Evolutionary conservation across 345 rosid genomes (phyloP).

Genomic region (Pistacia atlantica): DNA sequence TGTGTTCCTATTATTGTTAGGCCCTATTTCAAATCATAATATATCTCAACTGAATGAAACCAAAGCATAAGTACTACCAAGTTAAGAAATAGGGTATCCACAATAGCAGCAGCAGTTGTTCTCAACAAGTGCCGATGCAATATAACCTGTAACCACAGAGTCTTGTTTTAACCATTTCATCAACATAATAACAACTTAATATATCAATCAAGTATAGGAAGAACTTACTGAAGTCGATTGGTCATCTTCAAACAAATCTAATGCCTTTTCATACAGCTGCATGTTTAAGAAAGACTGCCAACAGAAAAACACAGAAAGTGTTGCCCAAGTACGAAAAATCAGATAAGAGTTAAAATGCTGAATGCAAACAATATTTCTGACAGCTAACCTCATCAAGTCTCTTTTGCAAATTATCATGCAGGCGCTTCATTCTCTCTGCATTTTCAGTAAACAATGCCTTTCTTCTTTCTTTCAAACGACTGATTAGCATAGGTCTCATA

Average conservation of each 20-base stretch:
- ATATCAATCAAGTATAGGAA: constrained; percentile 11
- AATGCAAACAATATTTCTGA: constrained; percentile 19
- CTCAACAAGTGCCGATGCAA: constrained; percentile 89
- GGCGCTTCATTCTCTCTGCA: constrained; percentile 69
- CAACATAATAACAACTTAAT: constrained; percentile 19
- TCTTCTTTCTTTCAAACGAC: constrained; percentile 72
- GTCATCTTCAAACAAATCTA: constrained; percentile 90
- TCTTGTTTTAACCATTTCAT: constrained; percentile 23
- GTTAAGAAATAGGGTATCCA: constrained; percentile 66
- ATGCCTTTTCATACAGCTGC: constrained; percentile 91
- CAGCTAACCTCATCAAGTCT: constrained; percentile 85
- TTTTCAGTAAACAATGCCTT: constrained; percentile 85
- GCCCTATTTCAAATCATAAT: constrained; percentile 2
- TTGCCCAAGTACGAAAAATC: not conserved
- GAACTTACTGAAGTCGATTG: constrained; percentile 81
- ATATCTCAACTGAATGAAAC: constrained; percentile 19
- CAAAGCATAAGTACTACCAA: constrained; percentile 54
- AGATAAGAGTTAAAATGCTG: constrained; percentile 12
- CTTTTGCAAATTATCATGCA: constrained; percentile 87
- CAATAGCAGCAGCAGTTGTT: constrained; percentile 70
- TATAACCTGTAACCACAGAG: constrained; percentile 62
- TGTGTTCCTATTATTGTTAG: constrained; percentile 18
- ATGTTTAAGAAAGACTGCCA: constrained; percentile 83
- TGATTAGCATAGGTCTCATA: constrained; percentile 86
- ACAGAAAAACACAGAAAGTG: constrained; percentile 19